Evolutionary conservation across 2,329 filamentous ascomycete species (phyloP).

Genomic region (Parasarocladium wereldwijsianum): DNA sequence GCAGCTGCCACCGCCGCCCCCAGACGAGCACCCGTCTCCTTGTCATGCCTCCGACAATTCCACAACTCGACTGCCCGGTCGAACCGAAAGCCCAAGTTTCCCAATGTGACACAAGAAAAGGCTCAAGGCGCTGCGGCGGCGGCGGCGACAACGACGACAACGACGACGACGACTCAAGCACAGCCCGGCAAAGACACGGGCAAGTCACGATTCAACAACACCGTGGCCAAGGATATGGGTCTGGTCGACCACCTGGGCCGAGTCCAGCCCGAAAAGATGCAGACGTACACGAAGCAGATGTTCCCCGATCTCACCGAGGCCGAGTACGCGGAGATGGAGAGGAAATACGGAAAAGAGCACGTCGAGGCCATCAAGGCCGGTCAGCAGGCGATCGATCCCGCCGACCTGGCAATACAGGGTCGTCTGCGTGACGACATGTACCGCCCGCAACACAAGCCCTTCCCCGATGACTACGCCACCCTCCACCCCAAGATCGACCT

Average conservation of each 20-base stretch:
- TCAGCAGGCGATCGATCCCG: slow-evolving; percentile 58
- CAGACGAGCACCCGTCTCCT: slow-evolving; percentile 10
- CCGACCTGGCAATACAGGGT: slow-evolving; percentile 62
- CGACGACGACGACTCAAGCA: no score
- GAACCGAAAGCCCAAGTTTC: slow-evolving; percentile 34
- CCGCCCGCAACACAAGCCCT: slow-evolving; percentile 52
- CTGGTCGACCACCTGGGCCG: no score
- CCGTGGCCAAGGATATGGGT: slow-evolving; percentile 37
- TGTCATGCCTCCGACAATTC: slow-evolving; percentile 26
- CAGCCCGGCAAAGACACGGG: no score
- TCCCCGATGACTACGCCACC: slow-evolving; percentile 70
- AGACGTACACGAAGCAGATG: slow-evolving; percentile 27
- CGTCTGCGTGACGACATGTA: slow-evolving; percentile 58
- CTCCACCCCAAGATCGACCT: slow-evolving; percentile 69
- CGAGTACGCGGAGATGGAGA: slow-evolving; percentile 49
- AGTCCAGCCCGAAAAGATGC: slow-evolving; percentile 26
- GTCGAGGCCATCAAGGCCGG: slow-evolving; percentile 68
- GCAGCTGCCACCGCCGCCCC: slow-evolving; percentile 15
- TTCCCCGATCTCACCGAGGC: slow-evolving; percentile 29
- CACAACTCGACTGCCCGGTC: slow-evolving; percentile 31
- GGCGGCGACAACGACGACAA: no score
- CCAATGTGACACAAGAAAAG: slow-evolving; percentile 35
- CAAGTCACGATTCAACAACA: no score
- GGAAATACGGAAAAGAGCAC: slow-evolving; percentile 68
- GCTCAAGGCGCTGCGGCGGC: no score